Conservation (phyloP, 2,329 filamentous ascomycete species). For the Dryadomyces quercivorus region DNA sequence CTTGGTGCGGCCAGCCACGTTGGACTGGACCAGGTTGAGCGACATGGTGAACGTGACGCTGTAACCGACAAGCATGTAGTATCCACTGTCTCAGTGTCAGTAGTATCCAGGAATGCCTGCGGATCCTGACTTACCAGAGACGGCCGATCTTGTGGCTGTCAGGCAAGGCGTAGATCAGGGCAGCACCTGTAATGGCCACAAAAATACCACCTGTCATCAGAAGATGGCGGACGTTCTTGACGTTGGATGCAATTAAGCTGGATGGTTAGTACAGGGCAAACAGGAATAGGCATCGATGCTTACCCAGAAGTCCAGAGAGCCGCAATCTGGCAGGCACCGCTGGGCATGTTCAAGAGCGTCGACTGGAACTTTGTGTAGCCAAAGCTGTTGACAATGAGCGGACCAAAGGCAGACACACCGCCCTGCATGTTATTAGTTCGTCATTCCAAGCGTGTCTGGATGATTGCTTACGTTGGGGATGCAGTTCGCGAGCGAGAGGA, state of each 20-base stretch:
- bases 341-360: neutral
- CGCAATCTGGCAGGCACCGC: neutral
- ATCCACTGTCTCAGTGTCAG: neutral
- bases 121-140: neutral
- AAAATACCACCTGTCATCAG: neutral
- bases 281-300: too few relatives aligned
- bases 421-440: neutral
- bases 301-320: neutral
- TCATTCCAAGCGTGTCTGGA: neutral
- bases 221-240: neutral
- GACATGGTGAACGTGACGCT: neutral
- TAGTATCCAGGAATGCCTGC: neutral
- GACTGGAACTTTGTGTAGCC: neutral
- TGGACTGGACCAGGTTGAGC: constrained; percentile 29
- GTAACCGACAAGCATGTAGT: neutral
- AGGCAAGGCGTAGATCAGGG: neutral
- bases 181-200: neutral
- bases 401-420: neutral
- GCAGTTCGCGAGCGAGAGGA: constrained; percentile 14
- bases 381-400: neutral
- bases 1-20: constrained; percentile 44
- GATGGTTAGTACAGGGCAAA: too few relatives aligned
- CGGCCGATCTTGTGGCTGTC: neutral
- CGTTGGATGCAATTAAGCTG: neutral
- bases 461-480: neutral